These are phyloP conservation scores for Cladosporium sp. DNA, from an alignment of 2,329 filamentous ascomycete genomes.

Conservation along the genomic window DNA sequence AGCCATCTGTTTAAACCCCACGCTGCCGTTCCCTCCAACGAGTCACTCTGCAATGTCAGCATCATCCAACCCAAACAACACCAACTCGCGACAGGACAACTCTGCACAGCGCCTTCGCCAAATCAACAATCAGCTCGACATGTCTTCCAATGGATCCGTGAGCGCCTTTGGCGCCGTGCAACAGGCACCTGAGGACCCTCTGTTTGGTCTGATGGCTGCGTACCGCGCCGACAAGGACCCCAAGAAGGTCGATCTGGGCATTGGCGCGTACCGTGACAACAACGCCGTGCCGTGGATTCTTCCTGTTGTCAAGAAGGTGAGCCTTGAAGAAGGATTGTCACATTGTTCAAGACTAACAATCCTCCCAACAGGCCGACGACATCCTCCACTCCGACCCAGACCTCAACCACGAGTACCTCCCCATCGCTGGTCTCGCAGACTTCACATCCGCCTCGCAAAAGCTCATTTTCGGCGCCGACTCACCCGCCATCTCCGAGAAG, in stretches of 20 bases:
- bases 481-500: slow-evolving; percentile 80
- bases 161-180: slow-evolving; percentile 79
- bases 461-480: slow-evolving; percentile 78
- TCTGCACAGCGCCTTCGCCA: slow-evolving; percentile 49
- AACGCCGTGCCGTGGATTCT: slow-evolving; percentile 96
- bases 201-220: slow-evolving; percentile 89
- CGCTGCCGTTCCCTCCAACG: slow-evolving; percentile 6
- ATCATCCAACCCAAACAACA: slow-evolving; percentile 7
- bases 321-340: neutral
- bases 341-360: neutral
- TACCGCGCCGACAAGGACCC: slow-evolving; percentile 74
- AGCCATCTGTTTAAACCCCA: slow-evolving; percentile 8
- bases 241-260: slow-evolving; percentile 90
- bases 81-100: slow-evolving; percentile 3
- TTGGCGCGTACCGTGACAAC: slow-evolving; percentile 94
- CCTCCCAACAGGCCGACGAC: slow-evolving; percentile 73
- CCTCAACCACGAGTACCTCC: slow-evolving; percentile 97
- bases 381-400: slow-evolving; percentile 84
- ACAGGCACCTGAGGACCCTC: slow-evolving; percentile 88
- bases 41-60: slow-evolving; percentile 17
- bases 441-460: slow-evolving; percentile 93
- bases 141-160: slow-evolving; percentile 59
- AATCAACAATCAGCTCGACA: slow-evolving; percentile 63
- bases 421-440: slow-evolving; percentile 82
- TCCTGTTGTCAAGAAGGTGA: slow-evolving; percentile 92